These are phyloP conservation scores for Dipodascopsis uninucleata DNA, from an alignment of 805 yeast genomes.

Conservation along the genomic window DNA sequence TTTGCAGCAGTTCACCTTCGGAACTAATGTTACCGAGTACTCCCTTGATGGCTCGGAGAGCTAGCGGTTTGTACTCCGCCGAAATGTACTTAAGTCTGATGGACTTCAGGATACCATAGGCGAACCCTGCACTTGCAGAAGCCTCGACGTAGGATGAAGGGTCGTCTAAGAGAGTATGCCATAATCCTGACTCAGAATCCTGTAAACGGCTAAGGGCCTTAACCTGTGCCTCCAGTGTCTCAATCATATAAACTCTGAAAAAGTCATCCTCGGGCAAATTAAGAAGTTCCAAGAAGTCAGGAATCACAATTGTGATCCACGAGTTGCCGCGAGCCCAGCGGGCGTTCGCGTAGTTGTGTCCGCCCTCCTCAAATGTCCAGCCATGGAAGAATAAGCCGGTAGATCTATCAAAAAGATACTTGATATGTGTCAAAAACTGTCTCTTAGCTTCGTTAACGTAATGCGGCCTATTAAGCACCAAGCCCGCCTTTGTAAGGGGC, in stretches of 20 bases:
- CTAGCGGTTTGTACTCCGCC: slow-evolving; percentile 32
- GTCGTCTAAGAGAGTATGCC: slow-evolving; percentile 39
- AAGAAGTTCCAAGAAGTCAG: slow-evolving; percentile 38
- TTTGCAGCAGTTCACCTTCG: slow-evolving; percentile 38
- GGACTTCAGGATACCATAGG: slow-evolving; percentile 39
- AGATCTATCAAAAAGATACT: slow-evolving; percentile 36
- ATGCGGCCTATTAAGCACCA: slow-evolving; percentile 33
- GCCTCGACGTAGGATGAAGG: slow-evolving; percentile 36
- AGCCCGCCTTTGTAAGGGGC: slow-evolving; percentile 39
- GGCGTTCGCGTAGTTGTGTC: no score
- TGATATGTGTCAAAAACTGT: slow-evolving; percentile 38
- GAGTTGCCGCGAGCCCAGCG: slow-evolving; percentile 41
- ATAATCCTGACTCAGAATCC: slow-evolving; percentile 37
- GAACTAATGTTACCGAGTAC: slow-evolving; percentile 34
- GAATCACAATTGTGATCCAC: slow-evolving; percentile 41
- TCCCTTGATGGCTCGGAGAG: slow-evolving; percentile 38
- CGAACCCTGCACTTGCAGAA: slow-evolving; percentile 41
- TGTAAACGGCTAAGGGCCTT: slow-evolving; percentile 33
- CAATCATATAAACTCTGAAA: slow-evolving; percentile 34
- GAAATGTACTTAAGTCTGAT: slow-evolving; percentile 34
- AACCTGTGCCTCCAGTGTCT: slow-evolving; percentile 37
- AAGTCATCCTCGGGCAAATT: slow-evolving; percentile 34
- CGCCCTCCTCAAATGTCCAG: no score
- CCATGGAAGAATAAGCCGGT: slow-evolving; percentile 41
- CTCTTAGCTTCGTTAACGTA: slow-evolving; percentile 39